Conservation (phyloP, 352 stramenopile genomes). For the Pythium diclinum region DNA sequence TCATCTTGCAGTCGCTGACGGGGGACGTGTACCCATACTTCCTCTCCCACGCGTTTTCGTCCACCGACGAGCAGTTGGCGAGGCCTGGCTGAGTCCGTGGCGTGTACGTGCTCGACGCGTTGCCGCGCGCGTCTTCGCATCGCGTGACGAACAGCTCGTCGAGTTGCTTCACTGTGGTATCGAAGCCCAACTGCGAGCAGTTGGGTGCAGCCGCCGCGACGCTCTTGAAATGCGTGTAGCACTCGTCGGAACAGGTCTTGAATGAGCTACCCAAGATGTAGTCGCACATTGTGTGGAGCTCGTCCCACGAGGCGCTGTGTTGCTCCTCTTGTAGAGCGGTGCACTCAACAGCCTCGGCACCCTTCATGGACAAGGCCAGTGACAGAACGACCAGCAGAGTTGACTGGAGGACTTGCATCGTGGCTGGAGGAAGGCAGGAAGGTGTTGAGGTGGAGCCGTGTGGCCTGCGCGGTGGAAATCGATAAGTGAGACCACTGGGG, state of each 20-base stretch:
- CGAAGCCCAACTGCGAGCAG: not conserved
- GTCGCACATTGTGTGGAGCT: not conserved
- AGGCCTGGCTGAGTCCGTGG: not conserved
- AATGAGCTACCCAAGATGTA: not conserved
- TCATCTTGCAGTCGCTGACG: not conserved
- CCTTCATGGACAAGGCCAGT: not conserved
- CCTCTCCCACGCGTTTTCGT: not conserved
- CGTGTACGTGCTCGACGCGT: not conserved
- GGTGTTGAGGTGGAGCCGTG: not conserved
- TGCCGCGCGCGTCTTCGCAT: not conserved
- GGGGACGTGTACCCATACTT: not conserved
- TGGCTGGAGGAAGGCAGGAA: not conserved
- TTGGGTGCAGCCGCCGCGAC: not conserved
- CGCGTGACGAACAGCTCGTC: not conserved
- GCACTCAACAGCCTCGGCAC: not conserved
- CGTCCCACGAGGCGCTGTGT: not conserved
- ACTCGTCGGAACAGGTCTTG: not conserved
- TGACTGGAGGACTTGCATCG: not conserved
- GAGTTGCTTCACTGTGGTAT: not conserved
- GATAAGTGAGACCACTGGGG: not conserved
- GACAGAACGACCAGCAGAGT: not conserved
- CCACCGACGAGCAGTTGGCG: not conserved
- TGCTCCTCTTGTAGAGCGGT: not conserved
- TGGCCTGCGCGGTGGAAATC: not conserved
- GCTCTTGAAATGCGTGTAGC: not conserved